These are phyloP conservation scores for Rusavskia elegans DNA, from an alignment of 495 filamentous ascomycete genomes.

Conservation along the genomic window DNA sequence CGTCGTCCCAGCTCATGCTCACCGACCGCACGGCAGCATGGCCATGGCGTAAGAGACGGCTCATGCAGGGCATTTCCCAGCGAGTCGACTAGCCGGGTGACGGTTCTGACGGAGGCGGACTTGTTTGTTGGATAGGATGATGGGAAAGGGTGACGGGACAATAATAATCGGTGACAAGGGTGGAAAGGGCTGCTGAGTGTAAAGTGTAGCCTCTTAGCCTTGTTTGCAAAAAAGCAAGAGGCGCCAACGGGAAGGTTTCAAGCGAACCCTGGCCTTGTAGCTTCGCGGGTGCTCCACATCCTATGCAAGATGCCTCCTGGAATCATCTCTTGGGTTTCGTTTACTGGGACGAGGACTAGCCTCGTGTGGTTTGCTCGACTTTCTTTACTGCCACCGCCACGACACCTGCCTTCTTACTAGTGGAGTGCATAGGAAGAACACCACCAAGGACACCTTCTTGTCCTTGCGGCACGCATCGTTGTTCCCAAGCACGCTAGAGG, in stretches of 20 bases:
- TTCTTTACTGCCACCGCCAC: too few species aligned
- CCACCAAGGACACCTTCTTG: too few species aligned
- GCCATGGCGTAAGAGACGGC: neutral
- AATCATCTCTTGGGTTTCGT: too few species aligned
- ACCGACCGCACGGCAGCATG: neutral
- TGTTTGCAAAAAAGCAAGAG: neutral
- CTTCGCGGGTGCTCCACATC: neutral
- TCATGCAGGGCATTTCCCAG: neutral
- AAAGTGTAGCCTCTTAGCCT: neutral
- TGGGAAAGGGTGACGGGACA: neutral
- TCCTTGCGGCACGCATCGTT: too few species aligned
- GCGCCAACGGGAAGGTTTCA: neutral
- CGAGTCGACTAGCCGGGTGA: too few species aligned
- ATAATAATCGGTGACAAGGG: neutral
- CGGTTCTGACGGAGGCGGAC: too few species aligned
- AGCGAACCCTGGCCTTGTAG: neutral
- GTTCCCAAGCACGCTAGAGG: neutral
- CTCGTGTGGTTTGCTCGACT: too few species aligned
- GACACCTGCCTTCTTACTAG: too few species aligned
- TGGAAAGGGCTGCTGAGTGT: neutral
- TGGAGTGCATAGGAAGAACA: too few species aligned
- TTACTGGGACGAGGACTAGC: too few species aligned
- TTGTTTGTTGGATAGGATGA: neutral
- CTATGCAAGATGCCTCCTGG: too few species aligned
- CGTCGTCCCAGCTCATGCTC: neutral